Evolutionary conservation across 768 basidiomycete genomes (phyloP), one percentile per base, ranked within the genome.

Genomic region (Clathrus columnatus): DNA sequence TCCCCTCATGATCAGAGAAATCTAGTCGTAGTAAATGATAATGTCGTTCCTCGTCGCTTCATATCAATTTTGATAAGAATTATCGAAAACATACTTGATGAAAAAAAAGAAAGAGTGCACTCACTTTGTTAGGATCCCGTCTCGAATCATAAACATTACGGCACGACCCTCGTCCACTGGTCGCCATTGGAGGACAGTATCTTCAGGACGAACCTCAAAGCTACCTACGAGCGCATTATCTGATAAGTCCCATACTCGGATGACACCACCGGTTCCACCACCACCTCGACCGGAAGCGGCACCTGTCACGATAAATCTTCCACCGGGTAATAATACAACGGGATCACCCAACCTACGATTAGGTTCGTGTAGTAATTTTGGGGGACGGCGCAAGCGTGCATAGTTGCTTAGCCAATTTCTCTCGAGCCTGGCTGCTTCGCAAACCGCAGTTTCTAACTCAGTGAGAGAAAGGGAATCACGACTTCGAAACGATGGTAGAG

Each of bases 131-230:
- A 55, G 29, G 7, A 48, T 32, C 8, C 54, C 54, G 21, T 55
- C 54, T 30, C 45, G 45, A 20, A 55, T 47, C 18, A 55, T 44
- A 28, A 55, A 55, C 54, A 55, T 55, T 18, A 55, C 54, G 14
- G 45, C 54, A 18, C 54, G 54, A n/a, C 54, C 54, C 48, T 55
- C 54, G 11, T 55, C 54, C n/a, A 55, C 54, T 2, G 54, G 46
- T 20, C 54, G 27, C 54, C 54, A 55, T 30, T 55, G 54, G 28
- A 55, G 46, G 32, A 55, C 45, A 47, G 24, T 47, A 30, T 55
- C 54, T 41, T 48, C 54, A 21, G 54, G 54, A 20, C 45, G 44
- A 28, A 55, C 54, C 8, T 47, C 54, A 47, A 55, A 55, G 36
- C 23, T 47, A 6, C 45, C 54, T 21, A 55, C 45, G 30, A 44